Base-by-base conservation (phyloP, 75 land plant species). In the Cryptomeria japonica region DNA sequence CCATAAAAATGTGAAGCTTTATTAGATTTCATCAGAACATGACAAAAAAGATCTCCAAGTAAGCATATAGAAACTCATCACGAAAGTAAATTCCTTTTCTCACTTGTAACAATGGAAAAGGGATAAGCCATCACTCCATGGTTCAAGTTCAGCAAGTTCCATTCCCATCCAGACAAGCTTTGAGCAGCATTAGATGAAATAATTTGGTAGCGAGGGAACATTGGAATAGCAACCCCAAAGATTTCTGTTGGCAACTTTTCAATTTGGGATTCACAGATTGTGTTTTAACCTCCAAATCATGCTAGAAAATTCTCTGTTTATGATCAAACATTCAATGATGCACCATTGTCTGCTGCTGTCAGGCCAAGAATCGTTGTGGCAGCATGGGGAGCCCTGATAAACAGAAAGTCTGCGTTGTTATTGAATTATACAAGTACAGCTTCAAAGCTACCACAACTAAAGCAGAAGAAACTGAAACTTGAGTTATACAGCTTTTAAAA, bases 381-480 rank as follows among this genome's bases (percentile, higher is more conserved):
- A 53, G 98, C 98, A 84, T 89, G 90, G 37, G 95, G 93, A 88
- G 98, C 96, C 98, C 98, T 96, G 94, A 12, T 42, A 84, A 86
- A 85, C 79, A 87, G 64, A 84, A 84, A 53, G 0, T 55, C 25
- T 32, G n/a, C 15, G 55, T 8, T 36, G 5, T 46, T 36, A 32
- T 55, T 53, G 13, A 84, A 84, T 9, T 32, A 84, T 36, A 56
- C 16, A 15, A 34, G 31, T 42, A 39, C 46, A 22, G 41, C 51
- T 41, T 44, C 18, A 46, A 82, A 39, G 44, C 47, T 82, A 16
- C 10, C 46, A 80, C 25, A 41, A 82, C 19, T 42, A n/a, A 41
- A 22, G 44, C 28, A 15, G 2, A 22, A 41, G 15, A 82, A 22
- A 44, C 44, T 82, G 80, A 78, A 78, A 78, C 37, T 41, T 31